Evolutionary conservation across 2,329 filamentous ascomycete genomes (phyloP).

Genomic region (Paecilomyces niveus): DNA sequence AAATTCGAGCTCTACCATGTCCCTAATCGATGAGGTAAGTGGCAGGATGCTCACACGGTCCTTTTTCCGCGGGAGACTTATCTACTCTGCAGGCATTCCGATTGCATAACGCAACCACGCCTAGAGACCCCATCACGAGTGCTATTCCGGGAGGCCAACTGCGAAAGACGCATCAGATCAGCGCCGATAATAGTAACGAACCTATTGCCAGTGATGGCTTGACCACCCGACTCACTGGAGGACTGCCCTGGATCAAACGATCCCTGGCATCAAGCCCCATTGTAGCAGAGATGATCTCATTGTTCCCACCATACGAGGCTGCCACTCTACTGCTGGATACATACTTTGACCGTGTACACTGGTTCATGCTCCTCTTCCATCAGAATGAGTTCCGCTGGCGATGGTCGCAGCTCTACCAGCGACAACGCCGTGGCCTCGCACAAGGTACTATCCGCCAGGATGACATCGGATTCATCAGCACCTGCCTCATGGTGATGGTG

Average conservation of each 20-base stretch:
- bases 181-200: no score
- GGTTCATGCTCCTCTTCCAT: conserved; percentile 34
- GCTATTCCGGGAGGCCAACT: neutral
- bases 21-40: neutral
- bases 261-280: neutral
- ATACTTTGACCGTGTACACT: conserved; percentile 34
- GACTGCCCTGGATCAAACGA: neutral
- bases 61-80: neutral
- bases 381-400: conserved; percentile 22
- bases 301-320: neutral
- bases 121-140: neutral
- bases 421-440: neutral
- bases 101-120: neutral
- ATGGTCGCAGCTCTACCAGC: conserved; percentile 7
- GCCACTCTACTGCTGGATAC: conserved; percentile 21
- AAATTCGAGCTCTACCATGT: neutral
- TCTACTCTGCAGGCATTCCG: neutral
- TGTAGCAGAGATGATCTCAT: neutral
- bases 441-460: neutral
- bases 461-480: neutral
- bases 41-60: neutral
- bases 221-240: neutral
- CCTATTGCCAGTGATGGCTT: no score
- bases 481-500: neutral
- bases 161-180: neutral